Percentiles rank a stretch among this genome's conserved stretches.
phyloP scores from a whole-genome alignment of 179 eudicot genomes.

The Camellia oleifera region DNA sequence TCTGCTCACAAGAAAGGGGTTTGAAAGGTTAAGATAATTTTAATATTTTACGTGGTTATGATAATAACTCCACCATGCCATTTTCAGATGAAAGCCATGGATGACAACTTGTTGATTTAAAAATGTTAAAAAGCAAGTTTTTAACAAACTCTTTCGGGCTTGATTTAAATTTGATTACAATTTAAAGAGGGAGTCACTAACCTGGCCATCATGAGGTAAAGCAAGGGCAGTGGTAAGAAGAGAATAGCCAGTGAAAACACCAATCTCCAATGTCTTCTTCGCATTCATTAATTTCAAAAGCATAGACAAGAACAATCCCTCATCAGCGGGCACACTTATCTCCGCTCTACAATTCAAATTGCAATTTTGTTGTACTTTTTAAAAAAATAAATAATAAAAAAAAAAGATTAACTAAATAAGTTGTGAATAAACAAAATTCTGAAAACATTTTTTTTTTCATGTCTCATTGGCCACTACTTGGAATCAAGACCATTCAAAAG shows the following conservation, averaged over 20 bases:
- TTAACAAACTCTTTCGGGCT: too few species aligned
- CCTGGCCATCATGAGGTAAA: conserved; percentile 30
- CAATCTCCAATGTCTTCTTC: conserved; percentile 23
- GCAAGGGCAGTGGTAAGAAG: conserved; percentile 28
- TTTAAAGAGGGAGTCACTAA: neutral
- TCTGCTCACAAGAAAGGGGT: too few species aligned
- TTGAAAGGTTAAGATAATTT: too few species aligned
- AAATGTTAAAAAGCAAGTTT: too few species aligned
- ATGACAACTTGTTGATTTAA: too few species aligned
- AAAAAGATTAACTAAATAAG: too few species aligned
- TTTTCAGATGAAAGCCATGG: too few species aligned
- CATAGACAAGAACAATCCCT: conserved; percentile 21
- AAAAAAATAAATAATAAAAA: too few species aligned
- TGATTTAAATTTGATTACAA: too few species aligned
- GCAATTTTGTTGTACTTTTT: neutral
- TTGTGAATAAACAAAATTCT: neutral
- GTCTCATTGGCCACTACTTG: neutral
- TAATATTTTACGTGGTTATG: too few species aligned
- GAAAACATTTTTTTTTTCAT: neutral
- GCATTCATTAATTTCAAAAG: conserved; percentile 27
- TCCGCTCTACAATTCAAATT: neutral
- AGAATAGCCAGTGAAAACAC: conserved; percentile 32
- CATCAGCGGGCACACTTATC: conserved; percentile 21
- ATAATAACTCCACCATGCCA: too few species aligned
- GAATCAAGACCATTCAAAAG: too few species aligned